A percentile compares a stretch with the other conserved stretches of the same genome.
phyloP scores from a whole-genome alignment of 108 stramenopile genomes.

The Nitzschia inconspicua region DNA sequence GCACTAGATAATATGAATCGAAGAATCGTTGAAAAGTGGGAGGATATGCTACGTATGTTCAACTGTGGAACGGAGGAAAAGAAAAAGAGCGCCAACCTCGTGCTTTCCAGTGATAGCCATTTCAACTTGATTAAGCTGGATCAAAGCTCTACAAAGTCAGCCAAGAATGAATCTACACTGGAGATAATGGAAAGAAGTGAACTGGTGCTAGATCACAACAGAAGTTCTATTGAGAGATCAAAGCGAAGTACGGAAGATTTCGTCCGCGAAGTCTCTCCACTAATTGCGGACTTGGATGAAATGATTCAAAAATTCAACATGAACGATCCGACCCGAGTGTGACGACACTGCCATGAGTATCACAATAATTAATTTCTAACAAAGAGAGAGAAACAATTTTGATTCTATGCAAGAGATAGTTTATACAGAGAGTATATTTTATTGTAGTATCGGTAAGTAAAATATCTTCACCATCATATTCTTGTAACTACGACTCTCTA shows the following conservation, averaged over 20 bases:
- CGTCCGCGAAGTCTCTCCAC: conserved; percentile 27
- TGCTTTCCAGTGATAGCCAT: conserved; percentile 27
- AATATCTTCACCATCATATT: no score
- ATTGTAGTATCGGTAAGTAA: no score
- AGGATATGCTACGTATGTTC: conserved; percentile 22
- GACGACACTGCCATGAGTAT: conserved; percentile 2
- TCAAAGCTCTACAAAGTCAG: no score
- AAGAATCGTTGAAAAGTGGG: conserved; percentile 26
- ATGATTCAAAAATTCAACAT: conserved; percentile 58
- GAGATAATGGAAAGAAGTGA: background rate
- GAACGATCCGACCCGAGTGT: conserved; percentile 69
- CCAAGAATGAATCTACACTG: background rate
- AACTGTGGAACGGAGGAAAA: conserved; percentile 20
- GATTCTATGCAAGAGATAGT: no score
- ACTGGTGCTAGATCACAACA: background rate
- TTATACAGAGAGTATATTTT: no score
- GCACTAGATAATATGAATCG: conserved; percentile 25
- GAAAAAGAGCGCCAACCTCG: conserved; percentile 9
- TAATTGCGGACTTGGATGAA: conserved; percentile 37
- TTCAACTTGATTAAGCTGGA: conserved; percentile 7
- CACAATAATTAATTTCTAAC: background rate
- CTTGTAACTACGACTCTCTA: no score
- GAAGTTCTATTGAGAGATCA: conserved; percentile 8
- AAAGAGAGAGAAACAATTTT: no score
- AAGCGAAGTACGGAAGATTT: conserved; percentile 22